Conservation (phyloP, 2,329 filamentous ascomycete species). For the Colletotrichum theobromicola region DNA sequence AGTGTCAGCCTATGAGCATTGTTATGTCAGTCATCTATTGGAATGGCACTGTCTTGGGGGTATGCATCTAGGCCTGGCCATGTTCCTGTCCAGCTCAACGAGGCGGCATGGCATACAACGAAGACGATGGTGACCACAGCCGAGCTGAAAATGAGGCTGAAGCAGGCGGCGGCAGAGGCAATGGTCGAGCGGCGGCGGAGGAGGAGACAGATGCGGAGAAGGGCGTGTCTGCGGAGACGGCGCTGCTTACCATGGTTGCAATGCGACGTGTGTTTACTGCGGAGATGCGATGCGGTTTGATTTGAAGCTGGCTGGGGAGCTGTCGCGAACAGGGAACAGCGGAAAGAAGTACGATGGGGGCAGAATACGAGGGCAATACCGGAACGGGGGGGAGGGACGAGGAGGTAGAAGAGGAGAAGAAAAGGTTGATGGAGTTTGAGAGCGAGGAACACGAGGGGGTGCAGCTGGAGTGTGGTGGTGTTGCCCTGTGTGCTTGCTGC, state of each 20-base stretch:
- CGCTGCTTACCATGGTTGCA: conserved; percentile 6
- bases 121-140: not conserved
- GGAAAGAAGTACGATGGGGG: not conserved
- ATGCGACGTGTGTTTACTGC: not conserved
- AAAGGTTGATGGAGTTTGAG: not conserved
- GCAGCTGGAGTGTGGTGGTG: not conserved
- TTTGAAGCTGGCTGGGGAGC: not conserved
- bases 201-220: not conserved
- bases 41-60: conserved; percentile 12
- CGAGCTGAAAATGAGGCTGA: not conserved
- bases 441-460: not conserved
- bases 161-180: not conserved
- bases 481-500: not conserved
- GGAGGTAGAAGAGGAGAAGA: not conserved
- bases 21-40: not conserved
- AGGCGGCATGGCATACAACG: not conserved
- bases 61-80: not conserved
- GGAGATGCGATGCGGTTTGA: not conserved
- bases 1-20: conserved; percentile 63
- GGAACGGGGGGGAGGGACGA: not conserved
- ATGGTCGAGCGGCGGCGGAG: not conserved
- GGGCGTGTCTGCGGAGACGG: not conserved
- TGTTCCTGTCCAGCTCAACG: not conserved
- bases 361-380: not conserved
- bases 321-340: not conserved